These are phyloP conservation scores for Phytophthora crassamura DNA, from an alignment of 352 stramenopile genomes.

Conservation along the genomic window DNA sequence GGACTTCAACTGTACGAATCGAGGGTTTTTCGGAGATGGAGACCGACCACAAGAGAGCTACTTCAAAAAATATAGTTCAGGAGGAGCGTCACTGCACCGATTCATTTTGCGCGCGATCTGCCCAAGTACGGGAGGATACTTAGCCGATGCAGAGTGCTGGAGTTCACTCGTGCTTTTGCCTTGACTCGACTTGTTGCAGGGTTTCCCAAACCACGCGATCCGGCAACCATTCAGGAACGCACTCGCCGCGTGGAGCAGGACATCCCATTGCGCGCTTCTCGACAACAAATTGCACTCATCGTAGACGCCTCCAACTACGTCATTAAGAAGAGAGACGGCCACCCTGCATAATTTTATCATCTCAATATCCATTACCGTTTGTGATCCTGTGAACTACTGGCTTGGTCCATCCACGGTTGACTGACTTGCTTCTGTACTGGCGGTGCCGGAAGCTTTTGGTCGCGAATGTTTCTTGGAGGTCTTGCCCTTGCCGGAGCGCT, in stretches of 20 bases:
- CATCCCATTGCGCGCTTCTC: slow-evolving; percentile 54
- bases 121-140: no score
- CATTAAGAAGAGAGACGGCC: background rate
- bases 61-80: no score
- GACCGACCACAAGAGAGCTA: slow-evolving; percentile 4
- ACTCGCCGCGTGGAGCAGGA: slow-evolving; percentile 45
- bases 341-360: background rate
- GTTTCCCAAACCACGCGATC: slow-evolving; percentile 46
- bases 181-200: slow-evolving; percentile 39
- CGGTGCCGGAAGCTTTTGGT: slow-evolving; percentile 17
- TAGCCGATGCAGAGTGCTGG: no score
- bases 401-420: background rate
- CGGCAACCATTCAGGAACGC: slow-evolving; percentile 43
- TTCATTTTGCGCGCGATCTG: no score
- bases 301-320: background rate
- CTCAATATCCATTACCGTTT: background rate
- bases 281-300: slow-evolving; percentile 38
- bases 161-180: no score
- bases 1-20: no score
- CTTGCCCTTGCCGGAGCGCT: slow-evolving; percentile 61
- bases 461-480: slow-evolving; percentile 36
- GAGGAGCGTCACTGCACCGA: no score
- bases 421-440: background rate
- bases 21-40: slow-evolving; percentile 8
- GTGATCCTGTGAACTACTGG: background rate